Percentiles rank a stretch among this genome's conserved stretches.
These are phyloP conservation scores for Cyberlindnera subsufficiens DNA, from an alignment of 805 yeast genomes.

Conservation along the genomic window DNA sequence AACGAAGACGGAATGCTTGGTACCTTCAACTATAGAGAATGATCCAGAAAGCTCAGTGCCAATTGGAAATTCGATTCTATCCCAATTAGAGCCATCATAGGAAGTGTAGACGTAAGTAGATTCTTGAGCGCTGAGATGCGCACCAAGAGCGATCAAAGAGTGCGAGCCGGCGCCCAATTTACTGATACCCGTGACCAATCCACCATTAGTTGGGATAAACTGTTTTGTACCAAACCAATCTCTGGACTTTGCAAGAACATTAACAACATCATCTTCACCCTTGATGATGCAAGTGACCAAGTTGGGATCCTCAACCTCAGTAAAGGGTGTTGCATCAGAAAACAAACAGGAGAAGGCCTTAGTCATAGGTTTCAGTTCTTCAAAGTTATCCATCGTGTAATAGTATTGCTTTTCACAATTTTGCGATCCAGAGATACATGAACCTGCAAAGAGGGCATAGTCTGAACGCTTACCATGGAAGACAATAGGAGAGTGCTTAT, in stretches of 20 bases:
- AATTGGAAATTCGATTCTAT: slow-evolving; percentile 27
- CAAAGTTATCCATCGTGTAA: slow-evolving; percentile 42
- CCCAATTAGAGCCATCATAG: slow-evolving; percentile 29
- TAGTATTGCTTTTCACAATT: slow-evolving; percentile 33
- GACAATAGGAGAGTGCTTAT: slow-evolving; percentile 21
- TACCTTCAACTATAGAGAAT: slow-evolving; percentile 31
- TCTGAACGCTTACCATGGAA: slow-evolving; percentile 36
- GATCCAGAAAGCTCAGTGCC: slow-evolving; percentile 14
- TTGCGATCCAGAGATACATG: slow-evolving; percentile 25
- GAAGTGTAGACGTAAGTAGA: slow-evolving; percentile 27
- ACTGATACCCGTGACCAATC: slow-evolving; percentile 26
- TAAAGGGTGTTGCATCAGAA: slow-evolving; percentile 21
- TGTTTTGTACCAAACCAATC: slow-evolving; percentile 38
- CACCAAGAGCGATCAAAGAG: slow-evolving; percentile 30
- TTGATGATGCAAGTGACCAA: slow-evolving; percentile 40
- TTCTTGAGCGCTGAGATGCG: slow-evolving; percentile 19
- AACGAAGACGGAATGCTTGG: slow-evolving; percentile 34
- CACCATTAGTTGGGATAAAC: slow-evolving; percentile 26
- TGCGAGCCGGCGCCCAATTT: slow-evolving; percentile 30
- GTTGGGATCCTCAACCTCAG: slow-evolving; percentile 21
- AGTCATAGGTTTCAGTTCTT: slow-evolving; percentile 23
- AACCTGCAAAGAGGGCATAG: slow-evolving; percentile 31
- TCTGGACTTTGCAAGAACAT: slow-evolving; percentile 31
- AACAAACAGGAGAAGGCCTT: slow-evolving; percentile 30
- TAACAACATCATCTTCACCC: slow-evolving; percentile 30